These are phyloP conservation scores for Oryza meyeriana DNA, from an alignment of 176 grass and related monocot genomes.

Conservation along the genomic window DNA sequence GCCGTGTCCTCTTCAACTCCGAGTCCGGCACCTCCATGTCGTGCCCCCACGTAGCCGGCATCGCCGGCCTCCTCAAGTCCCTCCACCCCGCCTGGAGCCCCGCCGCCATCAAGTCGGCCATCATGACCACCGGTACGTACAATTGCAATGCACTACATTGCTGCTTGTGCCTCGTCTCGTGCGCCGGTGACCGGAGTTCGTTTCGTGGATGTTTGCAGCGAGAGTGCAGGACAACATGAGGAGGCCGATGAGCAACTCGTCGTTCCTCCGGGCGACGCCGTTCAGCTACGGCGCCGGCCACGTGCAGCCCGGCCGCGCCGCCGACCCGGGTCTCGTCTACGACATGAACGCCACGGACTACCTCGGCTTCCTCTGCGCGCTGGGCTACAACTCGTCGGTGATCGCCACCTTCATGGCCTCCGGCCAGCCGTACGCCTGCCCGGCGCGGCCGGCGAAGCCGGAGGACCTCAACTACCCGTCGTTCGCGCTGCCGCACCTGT, in stretches of 20 bases:
- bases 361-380: constrained; percentile 70
- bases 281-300: constrained; percentile 91
- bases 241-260: constrained; percentile 66
- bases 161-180: neutral
- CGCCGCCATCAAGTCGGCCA: constrained; percentile 83
- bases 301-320: constrained; percentile 65
- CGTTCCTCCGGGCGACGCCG: constrained; percentile 56
- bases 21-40: constrained; percentile 98
- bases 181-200: neutral
- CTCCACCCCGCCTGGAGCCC: constrained; percentile 78
- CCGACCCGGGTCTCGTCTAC: constrained; percentile 87
- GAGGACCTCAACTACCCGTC: constrained; percentile 95
- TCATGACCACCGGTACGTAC: constrained; percentile 70
- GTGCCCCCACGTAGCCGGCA: constrained; percentile 79
- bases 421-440: constrained; percentile 40
- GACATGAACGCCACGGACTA: constrained; percentile 59
- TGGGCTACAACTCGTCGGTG: constrained; percentile 76
- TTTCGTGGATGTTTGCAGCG: constrained; percentile 25
- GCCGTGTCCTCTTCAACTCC: constrained; percentile 81
- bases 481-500: constrained; percentile 56
- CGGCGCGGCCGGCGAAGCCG: constrained; percentile 12
- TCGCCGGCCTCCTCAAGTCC: constrained; percentile 77
- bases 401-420: constrained; percentile 48
- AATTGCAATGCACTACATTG: neutral
- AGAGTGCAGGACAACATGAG: constrained; percentile 60